Conservation (phyloP, 208 protist species). For the Angomonas deanei region DNA sequence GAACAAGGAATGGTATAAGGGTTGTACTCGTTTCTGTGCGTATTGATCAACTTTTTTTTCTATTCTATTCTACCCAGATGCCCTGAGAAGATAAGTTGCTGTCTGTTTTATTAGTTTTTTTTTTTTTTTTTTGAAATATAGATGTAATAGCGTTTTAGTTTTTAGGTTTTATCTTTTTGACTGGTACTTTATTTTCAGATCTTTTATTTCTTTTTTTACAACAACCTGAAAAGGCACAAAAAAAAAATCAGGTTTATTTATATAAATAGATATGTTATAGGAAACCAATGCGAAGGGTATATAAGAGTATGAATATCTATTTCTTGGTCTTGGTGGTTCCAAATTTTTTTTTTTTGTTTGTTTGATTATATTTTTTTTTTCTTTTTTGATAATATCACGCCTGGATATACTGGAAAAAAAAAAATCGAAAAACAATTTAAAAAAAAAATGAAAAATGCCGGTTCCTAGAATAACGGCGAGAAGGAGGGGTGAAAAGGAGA, state of each 20-base stretch:
- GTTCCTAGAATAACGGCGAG: background rate
- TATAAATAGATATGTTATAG: no score
- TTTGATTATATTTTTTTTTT: no score
- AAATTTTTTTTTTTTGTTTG: background rate
- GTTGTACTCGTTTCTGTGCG: no score
- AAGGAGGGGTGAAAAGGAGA: conserved; percentile 1
- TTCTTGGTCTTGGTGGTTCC: background rate
- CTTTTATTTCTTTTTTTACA: background rate
- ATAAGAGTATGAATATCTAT: background rate
- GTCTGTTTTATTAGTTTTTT: background rate
- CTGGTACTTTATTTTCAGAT: background rate
- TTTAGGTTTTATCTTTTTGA: background rate
- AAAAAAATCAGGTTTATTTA: no score
- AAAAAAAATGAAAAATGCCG: conserved; percentile 2
- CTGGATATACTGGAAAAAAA: no score
- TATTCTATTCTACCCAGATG: no score
- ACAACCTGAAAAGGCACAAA: no score
- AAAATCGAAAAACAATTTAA: background rate
- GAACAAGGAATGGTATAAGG: background rate
- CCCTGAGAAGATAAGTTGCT: no score
- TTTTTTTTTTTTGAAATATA: conserved; percentile 7
- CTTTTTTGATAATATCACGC: background rate
- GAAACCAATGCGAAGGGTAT: background rate
- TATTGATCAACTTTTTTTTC: no score
- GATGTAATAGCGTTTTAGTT: background rate